Evolutionary conservation across 352 stramenopile species (phyloP).

Genomic region (Globisporangium camurandrum): DNA sequence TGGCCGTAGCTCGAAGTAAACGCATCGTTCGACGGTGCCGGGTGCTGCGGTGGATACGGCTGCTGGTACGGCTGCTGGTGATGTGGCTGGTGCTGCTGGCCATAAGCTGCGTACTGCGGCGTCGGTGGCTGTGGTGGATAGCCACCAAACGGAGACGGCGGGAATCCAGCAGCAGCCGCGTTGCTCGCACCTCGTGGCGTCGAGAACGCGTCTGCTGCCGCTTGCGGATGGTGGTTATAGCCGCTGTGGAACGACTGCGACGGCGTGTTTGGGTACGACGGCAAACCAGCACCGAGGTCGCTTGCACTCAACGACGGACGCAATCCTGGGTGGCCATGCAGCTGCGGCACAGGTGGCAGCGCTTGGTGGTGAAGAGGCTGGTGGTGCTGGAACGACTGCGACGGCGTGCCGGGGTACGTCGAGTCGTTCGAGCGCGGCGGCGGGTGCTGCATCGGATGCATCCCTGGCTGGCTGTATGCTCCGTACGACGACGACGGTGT

Average conservation of each 20-base stretch:
- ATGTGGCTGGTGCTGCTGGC: slow-evolving; percentile 7
- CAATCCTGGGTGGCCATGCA: too few species aligned
- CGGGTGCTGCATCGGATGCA: too few species aligned
- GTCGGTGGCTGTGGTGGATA: not conserved
- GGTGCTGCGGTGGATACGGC: not conserved
- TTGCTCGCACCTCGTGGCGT: slow-evolving; percentile 5
- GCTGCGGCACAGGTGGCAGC: too few species aligned
- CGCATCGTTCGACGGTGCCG: too few species aligned
- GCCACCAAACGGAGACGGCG: slow-evolving; percentile 2
- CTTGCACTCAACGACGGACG: too few species aligned
- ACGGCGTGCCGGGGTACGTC: slow-evolving; percentile 19
- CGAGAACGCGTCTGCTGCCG: slow-evolving; percentile 6
- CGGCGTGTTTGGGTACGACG: slow-evolving; percentile 20
- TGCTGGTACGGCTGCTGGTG: slow-evolving; percentile 1
- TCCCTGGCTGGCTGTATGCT: too few species aligned
- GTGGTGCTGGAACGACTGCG: slow-evolving; percentile 13
- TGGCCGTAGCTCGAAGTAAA: slow-evolving; percentile 9
- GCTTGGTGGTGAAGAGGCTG: slow-evolving; percentile 6
- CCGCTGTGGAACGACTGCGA: slow-evolving; percentile 15
- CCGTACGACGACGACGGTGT: too few species aligned
- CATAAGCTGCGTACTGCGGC: not conserved
- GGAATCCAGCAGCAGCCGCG: slow-evolving; percentile 3
- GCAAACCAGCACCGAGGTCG: too few species aligned
- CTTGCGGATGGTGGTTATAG: slow-evolving; percentile 8
- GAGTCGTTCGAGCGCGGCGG: too few species aligned